Conservation (phyloP, 768 basidiomycete genomes). For the Steccherinum ochraceum region DNA sequence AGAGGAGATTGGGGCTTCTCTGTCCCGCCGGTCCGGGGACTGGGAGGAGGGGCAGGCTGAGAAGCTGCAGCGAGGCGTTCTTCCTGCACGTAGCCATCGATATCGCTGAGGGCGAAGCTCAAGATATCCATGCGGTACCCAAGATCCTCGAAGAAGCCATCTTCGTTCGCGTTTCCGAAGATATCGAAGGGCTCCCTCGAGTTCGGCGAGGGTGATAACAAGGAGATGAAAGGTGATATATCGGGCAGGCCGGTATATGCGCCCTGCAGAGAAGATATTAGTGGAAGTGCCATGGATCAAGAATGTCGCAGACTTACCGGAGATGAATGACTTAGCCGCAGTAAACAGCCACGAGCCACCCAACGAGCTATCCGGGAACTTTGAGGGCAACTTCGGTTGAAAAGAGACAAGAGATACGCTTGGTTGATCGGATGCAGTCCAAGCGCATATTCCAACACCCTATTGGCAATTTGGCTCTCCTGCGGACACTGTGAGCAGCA, state of each 20-base stretch:
- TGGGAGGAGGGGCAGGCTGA: constrained; percentile 1
- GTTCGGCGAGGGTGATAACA: constrained; percentile 41
- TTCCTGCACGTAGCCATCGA: constrained; percentile 48
- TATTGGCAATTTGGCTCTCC: constrained; percentile 43
- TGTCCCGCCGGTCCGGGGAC: constrained; percentile 2
- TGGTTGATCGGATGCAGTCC: constrained; percentile 43
- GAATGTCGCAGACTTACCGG: constrained; percentile 13
- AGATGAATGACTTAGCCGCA: neutral
- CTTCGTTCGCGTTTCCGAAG: constrained; percentile 36
- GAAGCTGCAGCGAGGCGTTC: constrained; percentile 29
- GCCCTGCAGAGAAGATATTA: constrained; percentile 29
- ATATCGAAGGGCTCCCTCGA: constrained; percentile 45
- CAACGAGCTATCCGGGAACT: constrained; percentile 51
- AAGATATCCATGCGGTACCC: constrained; percentile 50
- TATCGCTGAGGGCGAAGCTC: constrained; percentile 49
- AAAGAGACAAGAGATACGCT: constrained; percentile 40
- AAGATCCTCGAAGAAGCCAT: constrained; percentile 55
- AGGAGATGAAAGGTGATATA: constrained; percentile 40
- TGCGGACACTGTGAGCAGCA: no score
- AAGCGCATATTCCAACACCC: constrained; percentile 34
- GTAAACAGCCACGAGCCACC: constrained; percentile 46
- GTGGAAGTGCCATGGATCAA: neutral
- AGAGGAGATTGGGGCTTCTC: constrained; percentile 34
- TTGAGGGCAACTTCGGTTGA: constrained; percentile 44
- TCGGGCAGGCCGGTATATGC: constrained; percentile 40